Conservation (phyloP, 164 flowering plant genomes). For the Houttuynia cordata region DNA sequence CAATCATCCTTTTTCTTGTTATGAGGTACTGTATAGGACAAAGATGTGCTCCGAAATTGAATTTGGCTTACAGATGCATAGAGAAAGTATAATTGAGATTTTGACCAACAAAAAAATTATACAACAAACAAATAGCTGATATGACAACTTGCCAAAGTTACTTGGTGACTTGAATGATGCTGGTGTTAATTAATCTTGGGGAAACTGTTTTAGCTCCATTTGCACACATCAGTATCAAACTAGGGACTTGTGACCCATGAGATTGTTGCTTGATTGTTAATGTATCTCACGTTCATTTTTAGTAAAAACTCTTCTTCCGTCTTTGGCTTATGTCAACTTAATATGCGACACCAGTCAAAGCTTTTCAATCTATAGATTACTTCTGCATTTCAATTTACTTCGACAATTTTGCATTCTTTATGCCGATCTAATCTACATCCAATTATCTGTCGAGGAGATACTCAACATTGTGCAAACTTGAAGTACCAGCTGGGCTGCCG, state of each 20-base stretch:
- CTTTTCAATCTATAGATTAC: too few species aligned
- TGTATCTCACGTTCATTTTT: neutral
- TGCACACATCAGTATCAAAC: too few species aligned
- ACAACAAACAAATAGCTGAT: too few species aligned
- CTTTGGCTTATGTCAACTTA: too few species aligned
- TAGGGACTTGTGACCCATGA: neutral
- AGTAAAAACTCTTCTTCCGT: too few species aligned
- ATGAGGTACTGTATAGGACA: constrained; percentile 38
- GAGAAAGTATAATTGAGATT: neutral
- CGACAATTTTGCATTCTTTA: neutral
- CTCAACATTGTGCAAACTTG: constrained; percentile 46
- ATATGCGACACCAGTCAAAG: too few species aligned
- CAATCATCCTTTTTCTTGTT: constrained; percentile 82
- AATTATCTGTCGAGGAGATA: constrained; percentile 45
- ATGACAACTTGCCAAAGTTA: too few species aligned
- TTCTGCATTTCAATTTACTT: neutral
- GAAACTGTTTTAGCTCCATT: too few species aligned
- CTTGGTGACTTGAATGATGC: too few species aligned
- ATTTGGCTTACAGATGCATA: neutral
- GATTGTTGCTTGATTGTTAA: neutral
- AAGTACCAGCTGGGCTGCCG: constrained; percentile 43
- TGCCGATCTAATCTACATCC: constrained; percentile 1
- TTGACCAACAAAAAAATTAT: neutral
- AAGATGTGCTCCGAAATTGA: neutral
- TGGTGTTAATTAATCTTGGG: too few species aligned